Conservation (phyloP, 106 monocot species). For the Allium cepa region DNA sequence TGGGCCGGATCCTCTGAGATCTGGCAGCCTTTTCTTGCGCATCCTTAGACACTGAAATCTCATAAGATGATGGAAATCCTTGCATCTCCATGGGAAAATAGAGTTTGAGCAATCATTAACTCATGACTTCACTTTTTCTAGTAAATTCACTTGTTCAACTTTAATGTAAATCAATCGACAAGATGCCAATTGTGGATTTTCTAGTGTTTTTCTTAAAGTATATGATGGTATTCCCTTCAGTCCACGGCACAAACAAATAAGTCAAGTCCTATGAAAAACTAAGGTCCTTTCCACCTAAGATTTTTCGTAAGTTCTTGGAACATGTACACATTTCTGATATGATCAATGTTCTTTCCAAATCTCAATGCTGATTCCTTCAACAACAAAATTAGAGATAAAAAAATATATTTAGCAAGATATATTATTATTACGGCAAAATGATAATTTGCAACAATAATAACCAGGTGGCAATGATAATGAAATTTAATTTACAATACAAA, state of each 20-base stretch:
- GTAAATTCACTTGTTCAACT: slow-evolving; percentile 11
- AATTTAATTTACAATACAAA: too few relatives aligned
- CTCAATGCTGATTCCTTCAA: too few relatives aligned
- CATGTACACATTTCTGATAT: background rate
- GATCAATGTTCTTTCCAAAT: background rate
- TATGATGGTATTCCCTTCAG: background rate
- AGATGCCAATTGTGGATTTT: slow-evolving; percentile 6
- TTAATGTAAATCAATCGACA: slow-evolving; percentile 26
- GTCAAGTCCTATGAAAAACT: background rate
- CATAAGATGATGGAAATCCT: slow-evolving; percentile 36
- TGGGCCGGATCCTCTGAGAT: slow-evolving; percentile 44
- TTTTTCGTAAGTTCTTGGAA: background rate
- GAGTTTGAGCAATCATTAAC: background rate
- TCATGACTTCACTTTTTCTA: slow-evolving; percentile 15
- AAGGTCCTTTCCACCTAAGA: background rate
- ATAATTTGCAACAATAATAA: too few relatives aligned
- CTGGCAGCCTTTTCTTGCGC: slow-evolving; percentile 32
- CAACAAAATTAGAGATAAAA: too few relatives aligned
- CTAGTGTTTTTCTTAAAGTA: background rate
- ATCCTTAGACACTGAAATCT: slow-evolving; percentile 29
- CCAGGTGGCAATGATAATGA: too few relatives aligned
- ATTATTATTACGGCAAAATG: too few relatives aligned
- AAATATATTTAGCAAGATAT: too few relatives aligned
- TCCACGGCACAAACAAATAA: background rate
- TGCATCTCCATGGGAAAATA: slow-evolving; percentile 65